phyloP scores from a whole-genome alignment of 495 filamentous ascomycete species.

The Neurospora sp. region DNA sequence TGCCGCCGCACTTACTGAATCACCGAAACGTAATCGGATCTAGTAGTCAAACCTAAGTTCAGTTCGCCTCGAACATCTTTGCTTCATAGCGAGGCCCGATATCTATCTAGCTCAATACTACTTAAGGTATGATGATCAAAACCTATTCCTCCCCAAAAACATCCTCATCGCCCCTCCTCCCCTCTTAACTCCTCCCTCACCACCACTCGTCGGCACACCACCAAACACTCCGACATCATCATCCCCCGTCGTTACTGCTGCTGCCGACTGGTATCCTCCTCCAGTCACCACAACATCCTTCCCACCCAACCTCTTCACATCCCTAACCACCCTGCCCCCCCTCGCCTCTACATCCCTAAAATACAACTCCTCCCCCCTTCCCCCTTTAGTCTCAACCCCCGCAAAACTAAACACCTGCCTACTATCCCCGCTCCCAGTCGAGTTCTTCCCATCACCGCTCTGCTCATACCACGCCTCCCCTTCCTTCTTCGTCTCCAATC shows the following conservation, averaged over 20 bases:
- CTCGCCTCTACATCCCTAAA: constrained; percentile 1
- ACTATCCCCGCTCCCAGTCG: constrained; percentile 41
- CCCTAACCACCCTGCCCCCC: constrained; percentile 19
- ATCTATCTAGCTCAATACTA: neutral
- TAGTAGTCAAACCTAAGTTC: neutral
- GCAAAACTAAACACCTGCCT: constrained; percentile 46
- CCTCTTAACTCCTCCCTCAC: neutral
- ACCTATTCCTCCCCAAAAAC: constrained; percentile 8
- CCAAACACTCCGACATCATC: neutral
- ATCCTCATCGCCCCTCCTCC: constrained; percentile 5
- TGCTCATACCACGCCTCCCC: constrained; percentile 45
- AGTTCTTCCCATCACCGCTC: constrained; percentile 33
- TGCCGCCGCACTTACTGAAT: neutral
- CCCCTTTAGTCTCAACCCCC: constrained; percentile 3
- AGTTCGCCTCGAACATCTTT: neutral
- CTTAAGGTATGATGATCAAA: neutral
- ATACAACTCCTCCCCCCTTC: constrained; percentile 1
- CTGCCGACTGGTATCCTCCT: neutral
- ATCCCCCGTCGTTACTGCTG: neutral
- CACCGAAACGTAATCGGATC: neutral
- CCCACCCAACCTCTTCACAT: constrained; percentile 18
- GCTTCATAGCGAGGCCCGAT: neutral
- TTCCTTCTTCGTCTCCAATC: constrained; percentile 42
- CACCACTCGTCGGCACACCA: neutral
- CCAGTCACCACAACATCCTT: neutral